A percentile compares a stretch with the other conserved stretches of the same genome.
phyloP scores from a whole-genome alignment of 2,329 filamentous ascomycete species.

The Hypoxylon sp. region DNA sequence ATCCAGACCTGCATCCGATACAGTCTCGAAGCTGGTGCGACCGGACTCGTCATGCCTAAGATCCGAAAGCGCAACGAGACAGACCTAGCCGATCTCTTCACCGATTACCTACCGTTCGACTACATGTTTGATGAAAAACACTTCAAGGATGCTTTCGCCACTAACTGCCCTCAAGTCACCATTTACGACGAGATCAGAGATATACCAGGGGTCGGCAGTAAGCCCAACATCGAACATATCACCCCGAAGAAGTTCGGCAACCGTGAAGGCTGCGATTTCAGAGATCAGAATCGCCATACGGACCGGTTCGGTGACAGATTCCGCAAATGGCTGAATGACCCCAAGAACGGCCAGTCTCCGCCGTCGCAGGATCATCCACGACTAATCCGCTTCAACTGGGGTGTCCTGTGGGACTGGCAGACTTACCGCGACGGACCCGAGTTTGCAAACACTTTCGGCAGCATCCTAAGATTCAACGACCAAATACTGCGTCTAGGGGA shows the following conservation, averaged over 20 bases:
- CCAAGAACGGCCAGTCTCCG: slow-evolving; percentile 48
- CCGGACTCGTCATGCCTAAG: slow-evolving; percentile 61
- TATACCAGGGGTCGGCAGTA: slow-evolving; percentile 56
- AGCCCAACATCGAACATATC: slow-evolving; percentile 58
- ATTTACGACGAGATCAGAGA: slow-evolving; percentile 58
- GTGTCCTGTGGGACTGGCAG: slow-evolving; percentile 63
- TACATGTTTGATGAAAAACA: slow-evolving; percentile 65
- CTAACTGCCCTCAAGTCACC: slow-evolving; percentile 61
- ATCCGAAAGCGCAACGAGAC: slow-evolving; percentile 61
- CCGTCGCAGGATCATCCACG: slow-evolving; percentile 54
- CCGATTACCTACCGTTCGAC: slow-evolving; percentile 57
- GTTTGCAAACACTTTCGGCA: slow-evolving; percentile 61
- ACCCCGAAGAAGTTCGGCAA: slow-evolving; percentile 59
- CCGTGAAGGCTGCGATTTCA: slow-evolving; percentile 58
- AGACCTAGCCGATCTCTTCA: slow-evolving; percentile 61
- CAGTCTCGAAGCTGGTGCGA: slow-evolving; percentile 63
- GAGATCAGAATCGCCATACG: slow-evolving; percentile 60
- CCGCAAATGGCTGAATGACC: slow-evolving; percentile 53
- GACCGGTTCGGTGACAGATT: slow-evolving; percentile 57
- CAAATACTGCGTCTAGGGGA: slow-evolving; percentile 61
- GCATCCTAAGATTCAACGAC: slow-evolving; percentile 59
- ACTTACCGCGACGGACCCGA: slow-evolving; percentile 63
- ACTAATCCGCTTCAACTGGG: slow-evolving; percentile 61
- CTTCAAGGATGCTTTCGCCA: slow-evolving; percentile 58
- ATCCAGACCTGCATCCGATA: slow-evolving; percentile 66